A percentile compares a stretch with the other conserved stretches of the same genome.
Conservation (phyloP, 1,284 basidiomycete species). For the Tilletiaria anomala region DNA sequence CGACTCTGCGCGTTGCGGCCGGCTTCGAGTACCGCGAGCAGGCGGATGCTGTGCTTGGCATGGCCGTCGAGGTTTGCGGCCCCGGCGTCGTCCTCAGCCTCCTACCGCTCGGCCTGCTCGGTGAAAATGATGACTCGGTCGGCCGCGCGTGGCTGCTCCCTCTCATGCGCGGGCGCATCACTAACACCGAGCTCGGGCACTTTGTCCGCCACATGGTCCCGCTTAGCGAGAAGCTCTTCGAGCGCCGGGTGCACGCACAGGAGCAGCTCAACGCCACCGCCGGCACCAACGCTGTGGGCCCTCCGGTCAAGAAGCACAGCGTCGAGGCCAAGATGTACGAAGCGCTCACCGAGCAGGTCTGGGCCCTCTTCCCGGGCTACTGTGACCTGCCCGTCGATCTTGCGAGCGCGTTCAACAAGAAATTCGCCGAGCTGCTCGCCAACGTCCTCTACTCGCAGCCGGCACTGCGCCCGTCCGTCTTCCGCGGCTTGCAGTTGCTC, state of each 20-base stretch:
- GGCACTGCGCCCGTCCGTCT: slow-evolving; percentile 63
- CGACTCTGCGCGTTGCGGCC: slow-evolving; percentile 59
- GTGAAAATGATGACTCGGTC: slow-evolving; percentile 11
- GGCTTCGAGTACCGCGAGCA: slow-evolving; percentile 81
- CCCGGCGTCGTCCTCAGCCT: slow-evolving; percentile 61
- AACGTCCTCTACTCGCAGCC: slow-evolving; percentile 80
- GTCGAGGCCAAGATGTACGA: slow-evolving; percentile 86
- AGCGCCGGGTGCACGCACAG: slow-evolving; percentile 50
- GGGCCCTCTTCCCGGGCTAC: slow-evolving; percentile 54
- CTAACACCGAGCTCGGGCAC: slow-evolving; percentile 69
- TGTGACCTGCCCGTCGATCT: slow-evolving; percentile 74
- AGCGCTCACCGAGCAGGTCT: slow-evolving; percentile 79
- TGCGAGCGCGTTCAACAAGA: slow-evolving; percentile 14
- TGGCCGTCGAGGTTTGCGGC: slow-evolving; percentile 72
- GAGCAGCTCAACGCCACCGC: too few relatives aligned
- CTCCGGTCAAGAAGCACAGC: slow-evolving; percentile 9
- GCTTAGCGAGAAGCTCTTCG: slow-evolving; percentile 78
- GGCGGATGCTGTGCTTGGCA: slow-evolving; percentile 64
- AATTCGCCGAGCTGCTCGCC: slow-evolving; percentile 53
- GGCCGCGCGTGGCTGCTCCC: slow-evolving; percentile 80
- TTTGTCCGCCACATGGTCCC: slow-evolving; percentile 87
- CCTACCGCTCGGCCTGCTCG: slow-evolving; percentile 64
- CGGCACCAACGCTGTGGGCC: too few relatives aligned
- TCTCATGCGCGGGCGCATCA: slow-evolving; percentile 58
- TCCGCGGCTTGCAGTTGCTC: slow-evolving; percentile 64